phyloP scores from a whole-genome alignment of 2,329 filamentous ascomycete genomes.

The Xylariales sp. region DNA sequence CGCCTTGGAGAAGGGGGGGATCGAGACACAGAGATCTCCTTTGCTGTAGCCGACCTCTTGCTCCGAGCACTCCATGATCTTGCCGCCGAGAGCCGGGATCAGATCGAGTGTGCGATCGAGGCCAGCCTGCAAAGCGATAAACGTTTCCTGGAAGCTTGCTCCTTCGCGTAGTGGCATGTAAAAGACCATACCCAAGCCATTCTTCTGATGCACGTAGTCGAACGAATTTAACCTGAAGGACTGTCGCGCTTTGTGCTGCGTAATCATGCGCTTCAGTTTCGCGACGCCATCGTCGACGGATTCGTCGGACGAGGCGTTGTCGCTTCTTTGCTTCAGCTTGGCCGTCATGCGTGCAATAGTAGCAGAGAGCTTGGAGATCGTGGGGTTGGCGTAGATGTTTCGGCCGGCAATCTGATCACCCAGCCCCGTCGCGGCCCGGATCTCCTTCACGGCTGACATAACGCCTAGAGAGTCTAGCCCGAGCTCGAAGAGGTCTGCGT shows the following conservation, averaged over 20 bases:
- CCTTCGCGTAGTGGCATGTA: slow-evolving; percentile 51
- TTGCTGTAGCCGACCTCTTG: slow-evolving; percentile 47
- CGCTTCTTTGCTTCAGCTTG: slow-evolving; percentile 33
- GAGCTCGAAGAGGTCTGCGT: slow-evolving; percentile 22
- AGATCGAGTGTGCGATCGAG: slow-evolving; percentile 51
- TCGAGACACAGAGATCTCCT: slow-evolving; percentile 44
- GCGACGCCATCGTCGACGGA: neutral
- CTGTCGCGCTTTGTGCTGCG: slow-evolving; percentile 44
- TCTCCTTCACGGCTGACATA: slow-evolving; percentile 46
- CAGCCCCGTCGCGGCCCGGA: slow-evolving; percentile 48
- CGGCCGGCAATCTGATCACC: slow-evolving; percentile 48
- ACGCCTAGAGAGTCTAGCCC: slow-evolving; percentile 26
- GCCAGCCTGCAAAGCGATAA: slow-evolving; percentile 50
- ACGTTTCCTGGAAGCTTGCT: slow-evolving; percentile 47
- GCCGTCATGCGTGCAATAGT: slow-evolving; percentile 39
- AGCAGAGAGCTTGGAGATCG: slow-evolving; percentile 44
- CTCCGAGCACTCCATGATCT: slow-evolving; percentile 49
- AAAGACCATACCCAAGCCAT: slow-evolving; percentile 48
- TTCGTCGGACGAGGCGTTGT: slow-evolving; percentile 13
- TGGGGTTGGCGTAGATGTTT: slow-evolving; percentile 52
- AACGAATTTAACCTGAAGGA: slow-evolving; percentile 50
- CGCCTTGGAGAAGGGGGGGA: slow-evolving; percentile 25
- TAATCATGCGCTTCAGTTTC: slow-evolving; percentile 37
- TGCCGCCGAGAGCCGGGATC: slow-evolving; percentile 53
- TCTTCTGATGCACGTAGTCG: slow-evolving; percentile 51